These are phyloP conservation scores for Aspergillus heteromorphus DNA, from an alignment of 495 filamentous ascomycete species.

Conservation along the genomic window DNA sequence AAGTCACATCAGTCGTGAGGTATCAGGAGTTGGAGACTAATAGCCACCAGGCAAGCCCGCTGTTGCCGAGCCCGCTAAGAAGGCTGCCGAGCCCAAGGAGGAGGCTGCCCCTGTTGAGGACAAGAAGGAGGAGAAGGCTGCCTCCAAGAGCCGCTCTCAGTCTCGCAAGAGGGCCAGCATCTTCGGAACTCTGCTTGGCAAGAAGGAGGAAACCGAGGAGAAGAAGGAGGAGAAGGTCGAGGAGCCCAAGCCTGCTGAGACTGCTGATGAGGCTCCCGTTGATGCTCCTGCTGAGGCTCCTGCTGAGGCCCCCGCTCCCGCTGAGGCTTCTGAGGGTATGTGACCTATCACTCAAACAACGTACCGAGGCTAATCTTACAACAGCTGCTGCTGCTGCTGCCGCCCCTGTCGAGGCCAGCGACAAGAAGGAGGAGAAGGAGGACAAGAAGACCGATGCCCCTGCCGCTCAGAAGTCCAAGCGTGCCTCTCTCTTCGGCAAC, in stretches of 20 bases:
- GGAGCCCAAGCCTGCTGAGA: slow-evolving; percentile 31
- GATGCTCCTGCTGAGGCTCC: slow-evolving; percentile 16
- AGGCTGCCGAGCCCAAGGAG: slow-evolving; percentile 44
- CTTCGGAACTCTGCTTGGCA: slow-evolving; percentile 69
- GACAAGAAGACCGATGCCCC: slow-evolving; percentile 27
- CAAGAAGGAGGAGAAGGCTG: slow-evolving; percentile 40
- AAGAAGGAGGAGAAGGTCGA: slow-evolving; percentile 46
- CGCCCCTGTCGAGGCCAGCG: slow-evolving; percentile 20
- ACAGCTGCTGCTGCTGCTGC: slow-evolving; percentile 14
- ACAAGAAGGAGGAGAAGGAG: slow-evolving; percentile 32
- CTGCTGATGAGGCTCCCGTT: slow-evolving; percentile 22
- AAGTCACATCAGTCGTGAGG: slow-evolving; percentile 10
- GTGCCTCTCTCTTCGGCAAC: slow-evolving; percentile 46
- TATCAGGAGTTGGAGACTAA: slow-evolving; percentile 1
- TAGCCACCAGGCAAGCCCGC: slow-evolving; percentile 46
- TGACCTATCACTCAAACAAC: background rate
- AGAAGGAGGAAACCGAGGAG: slow-evolving; percentile 66
- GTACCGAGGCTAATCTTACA: slow-evolving; percentile 5
- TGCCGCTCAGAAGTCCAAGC: slow-evolving; percentile 39
- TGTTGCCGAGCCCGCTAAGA: slow-evolving; percentile 41
- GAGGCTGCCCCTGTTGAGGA: slow-evolving; percentile 36
- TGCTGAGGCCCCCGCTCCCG: slow-evolving; percentile 22
- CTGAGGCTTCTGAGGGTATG: slow-evolving; percentile 29
- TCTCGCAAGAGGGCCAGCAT: slow-evolving; percentile 83
- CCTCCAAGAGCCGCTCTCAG: slow-evolving; percentile 65